Base-by-base conservation (phyloP, 1,284 basidiomycete genomes). In the Puccinia horiana region DNA sequence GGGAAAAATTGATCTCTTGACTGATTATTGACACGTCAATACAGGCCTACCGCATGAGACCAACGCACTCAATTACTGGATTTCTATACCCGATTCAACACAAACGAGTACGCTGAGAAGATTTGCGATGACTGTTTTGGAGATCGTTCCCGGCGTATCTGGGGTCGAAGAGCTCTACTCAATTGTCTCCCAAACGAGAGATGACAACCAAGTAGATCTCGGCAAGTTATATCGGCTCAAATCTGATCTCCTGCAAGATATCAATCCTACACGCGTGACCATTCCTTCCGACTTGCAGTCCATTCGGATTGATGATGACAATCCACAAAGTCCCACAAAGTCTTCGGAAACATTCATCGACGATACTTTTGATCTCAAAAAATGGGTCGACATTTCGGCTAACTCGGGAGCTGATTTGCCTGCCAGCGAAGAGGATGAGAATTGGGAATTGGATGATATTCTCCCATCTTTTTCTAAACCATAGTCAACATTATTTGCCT, bases 381-480 rank as follows among this genome's bases (percentile, higher is more conserved):
- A 37, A 26, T 63, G 61, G 61, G 32, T 14, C 6, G 32, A 63
- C 5, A 63, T 63, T 6, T 2, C 61, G 9, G 37, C 61, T 11
- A 35, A 63, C 61, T 16, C 61, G 8, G 61, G 14, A 8, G 9
- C n/a, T 37, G 9, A 18, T 37, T 26, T 18, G 29, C 9, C 16
- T 26, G 67, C 16, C 3, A n/a, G 16, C 9, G 67, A 70, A 26
- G 44, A 44, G 6, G 40, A 70, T 70, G 67, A 70, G n/a, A 14
- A 44, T 44, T 70, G 67, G 67, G 67, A 70, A 16, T 49, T 49
- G 42, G 67, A 70, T 44, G 67, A 70, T 14, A 70, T 70, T 12
- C 29, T 63, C 9, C 61, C 61, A 37, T 37, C 16, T 2, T 35
- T 35, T 37, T 63, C 12, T 47, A 47, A 8, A 47, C 8, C 8